Evolutionary conservation across 441 rosid genomes (phyloP), one percentile per base, ranked within the genome.

Genomic region (Erodium chrysanthum): DNA sequence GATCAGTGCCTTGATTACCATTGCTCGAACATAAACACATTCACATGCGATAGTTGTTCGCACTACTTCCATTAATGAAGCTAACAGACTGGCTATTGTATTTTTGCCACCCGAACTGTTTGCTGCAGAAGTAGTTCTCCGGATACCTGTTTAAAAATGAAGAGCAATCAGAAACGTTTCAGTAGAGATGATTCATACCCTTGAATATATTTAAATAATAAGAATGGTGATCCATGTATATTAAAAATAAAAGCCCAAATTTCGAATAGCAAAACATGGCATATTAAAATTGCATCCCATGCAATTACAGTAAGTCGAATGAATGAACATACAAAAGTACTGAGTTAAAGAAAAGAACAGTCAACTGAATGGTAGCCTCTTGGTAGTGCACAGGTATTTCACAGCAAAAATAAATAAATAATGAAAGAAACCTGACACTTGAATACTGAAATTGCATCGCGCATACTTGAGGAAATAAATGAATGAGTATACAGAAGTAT

Each of bases 31-130:
- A 84, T 88, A 95, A 67, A 95, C 98, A 72, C 99, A 95, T 80
- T 95, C 99, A 46, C 99, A 96, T 68, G 99, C 99, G 65, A 96
- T 97, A 71, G 99, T 96, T 75, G 99, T 96, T 69, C 99, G 87
- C 67, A 95, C 99, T 23, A 95, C 97, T 86, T 95, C 99, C 99
- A 92, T 85, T 73, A 96, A 74, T 42, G 98, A 90, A 77, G 98
- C 98, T 73, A 95, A 74, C 76, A 95, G 79, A 71, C 96, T 79
- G 22, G 98, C 91, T 80, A 95, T 85, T 70, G 99, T 92, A 69
- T 89, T 98, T 86, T 79, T 95, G 78, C 86, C 79, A 69, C 86
- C 87, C n/a, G 87, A 79, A 71, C 82, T 90, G 78, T 83, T 83
- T 65, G 92, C 81, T 44, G 88, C 68, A 71, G 91, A 81, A 46